Base-by-base conservation (phyloP, 2,329 filamentous ascomycete species). In the Exophiala aquamarina region DNA sequence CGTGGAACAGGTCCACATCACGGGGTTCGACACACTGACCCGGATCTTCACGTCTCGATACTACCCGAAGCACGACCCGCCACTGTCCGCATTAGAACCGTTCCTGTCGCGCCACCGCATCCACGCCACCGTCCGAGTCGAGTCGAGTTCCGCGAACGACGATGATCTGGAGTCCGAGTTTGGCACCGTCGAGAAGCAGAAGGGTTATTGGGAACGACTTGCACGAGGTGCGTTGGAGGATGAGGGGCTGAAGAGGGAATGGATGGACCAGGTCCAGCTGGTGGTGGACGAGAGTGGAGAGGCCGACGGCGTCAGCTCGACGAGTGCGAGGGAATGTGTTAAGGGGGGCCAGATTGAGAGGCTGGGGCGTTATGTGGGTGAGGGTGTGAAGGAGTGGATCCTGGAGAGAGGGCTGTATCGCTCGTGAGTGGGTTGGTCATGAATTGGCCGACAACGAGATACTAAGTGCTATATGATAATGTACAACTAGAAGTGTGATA, bases 21-120 rank as follows among this genome's bases (percentile, higher is more conserved):
- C 66, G 1, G 73, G 73, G 18, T 76, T 70, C 54, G 73, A 76
- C 59, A 76, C 73, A 1, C 50, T 76, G 47, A 66, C 72, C 33
- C 70, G 73, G 13, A 71, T 76, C 41, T 71, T 76, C 56, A 64
- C 74, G 52, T 54, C 69, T 4, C 74, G 73, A 51, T 76, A 76
- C 54, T 76, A 76, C 41, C 70, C 72, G 2, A 37, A 50, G 28
- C 68, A 70, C 7, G 58, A 66, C 7, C 66, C 72, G 42, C 72
- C 64, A 3, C 58, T 76, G 14, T 56, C 64, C 28, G 69, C 69
- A 2, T 50, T 76, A 26, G 63, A 58, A 10, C 64, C 66, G 1
- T 70, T 76, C 29, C 65, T 76, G 20, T 62, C 61, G 3, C 63
- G 65, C 35, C 70, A 75, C 54, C 62, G 68, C 7, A 54, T 76